Evolutionary conservation across 2,329 filamentous ascomycete species (phyloP).

Genomic region (Orbilia blumenaviensis): DNA sequence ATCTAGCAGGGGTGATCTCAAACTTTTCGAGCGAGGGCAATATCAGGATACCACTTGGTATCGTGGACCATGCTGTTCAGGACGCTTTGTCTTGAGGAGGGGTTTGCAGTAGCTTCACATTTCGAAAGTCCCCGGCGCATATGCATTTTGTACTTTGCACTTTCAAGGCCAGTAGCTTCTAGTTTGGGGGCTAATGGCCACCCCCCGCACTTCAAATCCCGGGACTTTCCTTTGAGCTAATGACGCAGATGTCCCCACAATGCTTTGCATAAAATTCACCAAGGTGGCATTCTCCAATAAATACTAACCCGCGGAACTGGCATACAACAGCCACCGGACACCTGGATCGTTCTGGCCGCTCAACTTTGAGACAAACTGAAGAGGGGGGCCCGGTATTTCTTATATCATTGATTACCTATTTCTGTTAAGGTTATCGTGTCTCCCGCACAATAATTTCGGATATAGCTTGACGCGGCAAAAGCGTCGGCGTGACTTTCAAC

Average conservation of each 20-base stretch:
- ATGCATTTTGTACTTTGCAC: too few species aligned
- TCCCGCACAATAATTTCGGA: slow-evolving; percentile 7
- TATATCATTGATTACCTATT: slow-evolving; percentile 10
- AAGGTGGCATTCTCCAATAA: slow-evolving; percentile 9
- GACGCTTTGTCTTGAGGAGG: too few species aligned
- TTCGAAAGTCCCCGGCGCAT: slow-evolving; percentile 8
- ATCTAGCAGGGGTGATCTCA: not conserved
- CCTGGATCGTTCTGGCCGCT: slow-evolving; percentile 13
- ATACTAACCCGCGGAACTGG: not conserved
- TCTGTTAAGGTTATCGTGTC: slow-evolving; percentile 4
- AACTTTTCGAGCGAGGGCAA: slow-evolving; percentile 1
- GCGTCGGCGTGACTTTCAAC: slow-evolving; percentile 27
- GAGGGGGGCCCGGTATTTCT: not conserved
- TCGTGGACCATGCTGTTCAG: not conserved
- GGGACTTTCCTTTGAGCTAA: slow-evolving; percentile 8
- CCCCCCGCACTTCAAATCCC: not conserved
- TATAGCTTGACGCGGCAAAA: slow-evolving; percentile 11
- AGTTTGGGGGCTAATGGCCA: not conserved
- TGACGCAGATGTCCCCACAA: slow-evolving; percentile 38
- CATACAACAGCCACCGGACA: slow-evolving; percentile 1
- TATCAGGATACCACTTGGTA: not conserved
- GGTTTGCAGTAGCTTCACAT: not conserved
- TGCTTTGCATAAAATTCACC: slow-evolving; percentile 17
- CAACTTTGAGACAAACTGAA: not conserved
- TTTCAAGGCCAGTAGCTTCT: not conserved